Evolutionary conservation across 306 rosid species (phyloP), one percentile per base, ranked within the genome.

Genomic region (Inga leiocalycina): DNA sequence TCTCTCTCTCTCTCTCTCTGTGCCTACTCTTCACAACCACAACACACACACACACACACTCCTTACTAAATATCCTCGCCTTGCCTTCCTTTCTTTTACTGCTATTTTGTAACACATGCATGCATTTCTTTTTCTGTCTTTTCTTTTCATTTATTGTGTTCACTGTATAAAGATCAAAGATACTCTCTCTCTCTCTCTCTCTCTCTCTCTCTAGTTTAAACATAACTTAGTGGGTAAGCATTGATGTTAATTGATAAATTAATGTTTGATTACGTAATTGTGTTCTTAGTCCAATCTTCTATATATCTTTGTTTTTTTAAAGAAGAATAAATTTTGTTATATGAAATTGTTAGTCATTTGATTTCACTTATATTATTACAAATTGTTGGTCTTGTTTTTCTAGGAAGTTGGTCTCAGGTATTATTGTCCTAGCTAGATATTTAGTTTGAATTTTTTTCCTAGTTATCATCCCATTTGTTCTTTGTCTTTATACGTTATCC

Each of bases 151-250:
- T 37, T 39, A 4, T 8, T 7, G 45, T 54, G 34, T 75, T 75
- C 66, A 75, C 43, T 20, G 49, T 11, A 19, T 68, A 13, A 39
- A 56, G 22, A 32, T 52, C 64, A 57, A 37, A 37, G 41, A 44
- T 10, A 13, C 13, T 43, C 34, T 71, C 54, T 2, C 54, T 12
- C 8, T 30, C 13, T 43, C 34, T 71, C 54, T 2, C 54, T 12
- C 8, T 30, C 27, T 17, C 34, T 59, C 27, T 9, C 11, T 62
- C 3, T 62, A n/a, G 10, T 11, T 67, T 6, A 15, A 37, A 24
- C 77, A 30, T 39, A 54, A 41, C 77, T 80, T 80, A 54, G 35
- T 24, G 77, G 69, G 20, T 54, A 80, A 70, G 70, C 41, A 72
- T 41, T 11, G 35, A 41, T n/a, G 11, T 56, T 35, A 22, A 66